Conservation (phyloP, 805 yeast species). For the Nakazawaea ishiwadae region DNA sequence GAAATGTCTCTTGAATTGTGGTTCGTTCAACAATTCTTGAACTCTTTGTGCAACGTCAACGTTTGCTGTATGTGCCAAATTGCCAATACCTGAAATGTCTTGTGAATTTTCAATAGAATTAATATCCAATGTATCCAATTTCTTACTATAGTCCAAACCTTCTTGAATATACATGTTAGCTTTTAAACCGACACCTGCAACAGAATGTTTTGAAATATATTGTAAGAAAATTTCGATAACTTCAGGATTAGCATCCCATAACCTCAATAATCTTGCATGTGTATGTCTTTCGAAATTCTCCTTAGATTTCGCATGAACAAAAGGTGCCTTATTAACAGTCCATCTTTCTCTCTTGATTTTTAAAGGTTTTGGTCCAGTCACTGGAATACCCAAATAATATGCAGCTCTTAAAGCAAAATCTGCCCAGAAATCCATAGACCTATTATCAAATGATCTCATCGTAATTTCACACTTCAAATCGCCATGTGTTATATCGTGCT, state of each 20-base stretch:
- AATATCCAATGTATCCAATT: constrained; percentile 28
- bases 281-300: constrained; percentile 92
- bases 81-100: constrained; percentile 16
- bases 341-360: constrained; percentile 78
- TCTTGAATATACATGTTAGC: constrained; percentile 61
- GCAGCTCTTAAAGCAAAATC: constrained; percentile 91
- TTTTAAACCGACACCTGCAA: constrained; percentile 79
- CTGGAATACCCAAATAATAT: constrained; percentile 83
- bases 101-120: constrained; percentile 20
- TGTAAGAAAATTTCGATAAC: constrained; percentile 79
- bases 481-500: constrained; percentile 62
- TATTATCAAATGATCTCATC: constrained; percentile 66
- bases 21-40: constrained; percentile 63
- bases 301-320: constrained; percentile 90
- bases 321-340: constrained; percentile 92
- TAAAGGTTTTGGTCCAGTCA: constrained; percentile 64
- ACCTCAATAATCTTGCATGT: constrained; percentile 64
- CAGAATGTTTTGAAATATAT: constrained; percentile 68
- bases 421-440: constrained; percentile 66
- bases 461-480: constrained; percentile 74
- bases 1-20: constrained; percentile 59
- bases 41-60: constrained; percentile 63
- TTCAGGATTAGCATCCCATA: constrained; percentile 84
- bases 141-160: constrained; percentile 37
- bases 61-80: constrained; percentile 19